Conservation (phyloP, 352 stramenopile genomes). For the Globisporangium canariense region DNA sequence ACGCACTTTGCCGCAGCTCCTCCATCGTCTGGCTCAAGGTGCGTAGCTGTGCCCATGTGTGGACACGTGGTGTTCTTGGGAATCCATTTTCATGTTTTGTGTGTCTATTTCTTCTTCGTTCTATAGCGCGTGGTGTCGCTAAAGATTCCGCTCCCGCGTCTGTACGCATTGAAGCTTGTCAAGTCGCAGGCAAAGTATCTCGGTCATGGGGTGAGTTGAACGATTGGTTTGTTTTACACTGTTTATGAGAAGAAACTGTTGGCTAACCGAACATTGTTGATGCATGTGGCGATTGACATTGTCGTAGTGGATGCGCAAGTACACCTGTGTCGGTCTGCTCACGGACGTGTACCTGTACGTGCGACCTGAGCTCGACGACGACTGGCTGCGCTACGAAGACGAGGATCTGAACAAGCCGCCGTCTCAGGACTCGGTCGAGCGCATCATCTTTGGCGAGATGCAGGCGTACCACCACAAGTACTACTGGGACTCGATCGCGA, state of each 20-base stretch:
- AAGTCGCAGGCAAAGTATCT: conserved; percentile 86
- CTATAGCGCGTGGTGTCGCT: conserved; percentile 67
- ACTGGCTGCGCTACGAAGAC: conserved; percentile 79
- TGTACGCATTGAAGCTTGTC: conserved; percentile 83
- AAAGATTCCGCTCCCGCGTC: conserved; percentile 49
- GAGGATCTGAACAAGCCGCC: conserved; percentile 71
- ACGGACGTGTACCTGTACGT: conserved; percentile 80
- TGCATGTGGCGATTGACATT: conserved; percentile 1
- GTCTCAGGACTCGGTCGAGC: conserved; percentile 67
- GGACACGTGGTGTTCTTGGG: neutral
- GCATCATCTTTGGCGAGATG: conserved; percentile 80
- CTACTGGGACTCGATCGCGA: conserved; percentile 69
- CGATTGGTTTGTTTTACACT: neutral
- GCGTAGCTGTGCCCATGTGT: neutral
- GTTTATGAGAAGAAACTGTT: neutral
- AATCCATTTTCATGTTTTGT: neutral
- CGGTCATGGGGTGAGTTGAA: conserved; percentile 52
- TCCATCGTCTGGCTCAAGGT: conserved; percentile 85
- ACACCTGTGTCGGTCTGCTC: conserved; percentile 74
- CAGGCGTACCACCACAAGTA: conserved; percentile 85
- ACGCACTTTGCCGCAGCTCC: conserved; percentile 61
- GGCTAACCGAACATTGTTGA: neutral
- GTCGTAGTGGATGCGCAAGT: conserved; percentile 80
- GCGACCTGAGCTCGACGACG: conserved; percentile 71
- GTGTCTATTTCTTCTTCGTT: neutral